A percentile compares a stretch with the other conserved stretches of the same genome.
These are phyloP conservation scores for Hypericum androsaemum DNA, from an alignment of 345 rosid species.

Conservation along the genomic window DNA sequence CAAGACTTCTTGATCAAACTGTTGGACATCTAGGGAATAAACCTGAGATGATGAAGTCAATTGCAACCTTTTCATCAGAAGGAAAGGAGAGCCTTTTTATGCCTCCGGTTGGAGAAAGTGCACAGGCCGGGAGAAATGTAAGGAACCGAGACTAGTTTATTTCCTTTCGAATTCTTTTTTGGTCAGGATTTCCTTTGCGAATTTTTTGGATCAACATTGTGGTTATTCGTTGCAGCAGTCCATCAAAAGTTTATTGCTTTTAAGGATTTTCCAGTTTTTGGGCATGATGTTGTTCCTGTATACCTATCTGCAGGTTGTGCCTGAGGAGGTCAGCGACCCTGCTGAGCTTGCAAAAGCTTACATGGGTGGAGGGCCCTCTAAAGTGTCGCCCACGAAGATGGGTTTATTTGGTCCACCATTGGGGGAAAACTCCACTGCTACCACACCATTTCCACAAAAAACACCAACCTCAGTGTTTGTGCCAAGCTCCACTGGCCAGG, in stretches of 20 bases:
- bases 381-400: constrained; percentile 48
- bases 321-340: constrained; percentile 68
- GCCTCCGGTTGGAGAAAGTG: constrained; percentile 31
- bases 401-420: constrained; percentile 32
- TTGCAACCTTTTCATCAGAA: constrained; percentile 18
- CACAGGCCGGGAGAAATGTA: constrained; percentile 13
- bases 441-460: constrained; percentile 27
- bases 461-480: constrained; percentile 42
- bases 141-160: no score
- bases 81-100: constrained; percentile 24
- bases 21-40: constrained; percentile 33
- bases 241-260: no score
- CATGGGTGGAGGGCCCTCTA: constrained; percentile 82
- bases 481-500: constrained; percentile 36
- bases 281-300: no score
- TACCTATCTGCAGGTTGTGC: constrained; percentile 45
- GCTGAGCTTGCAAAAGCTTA: constrained; percentile 94
- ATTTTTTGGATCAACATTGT: no score
- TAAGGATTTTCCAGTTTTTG: no score
- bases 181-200: no score
- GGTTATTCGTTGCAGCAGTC: no score
- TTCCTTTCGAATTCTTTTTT: no score
- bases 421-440: constrained; percentile 37
- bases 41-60: constrained; percentile 29
- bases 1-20: constrained; percentile 40